Evolutionary conservation across 1,284 basidiomycete genomes (phyloP), one percentile per base, ranked within the genome.

Genomic region (Flammula alnicola): DNA sequence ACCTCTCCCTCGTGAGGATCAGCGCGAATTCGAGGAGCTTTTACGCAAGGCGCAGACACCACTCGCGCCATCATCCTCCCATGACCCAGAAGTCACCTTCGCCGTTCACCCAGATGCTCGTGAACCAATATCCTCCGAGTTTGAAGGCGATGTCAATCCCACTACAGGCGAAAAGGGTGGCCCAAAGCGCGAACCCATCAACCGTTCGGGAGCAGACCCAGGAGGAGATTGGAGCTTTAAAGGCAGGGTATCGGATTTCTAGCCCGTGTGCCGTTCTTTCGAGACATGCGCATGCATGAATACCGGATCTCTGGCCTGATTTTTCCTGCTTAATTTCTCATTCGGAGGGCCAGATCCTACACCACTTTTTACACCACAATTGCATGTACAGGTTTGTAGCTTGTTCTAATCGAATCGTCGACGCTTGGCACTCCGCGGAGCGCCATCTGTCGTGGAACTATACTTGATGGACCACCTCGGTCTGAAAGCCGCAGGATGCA

Each of bases 211-310:
- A 20, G 70, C 75, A 36, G 75, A 79, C 43, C 58, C 63, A 26
- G 76, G 77, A 47, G 86, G 86, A 3, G 89, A 92, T 60, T 92
- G 89, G 89, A 92, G 89, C 60, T 87, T 86, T 72, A 88, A 88
- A 61, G 89, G 89, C 16, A 76, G 88, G 12, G 88, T 90, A 11
- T 87, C 89, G 11, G 89, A 92, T 70, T 92, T 92, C 68, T 92
- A 72, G 61, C 30, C 16, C 31, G 29, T 44, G n/a, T 19, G 32
- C 48, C 48, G 32, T 19, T 25, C 19, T 33, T 25, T 14, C 22
- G 14, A 20, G 30, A 7, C 23, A 23, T n/a, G n/a, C n/a, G n/a
- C n/a, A n/a, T n/a, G n/a, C n/a, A n/a, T n/a, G n/a, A n/a, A n/a
- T n/a, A n/a, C n/a, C n/a, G n/a, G n/a, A n/a, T n/a, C n/a, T n/a